Conservation (phyloP, 257 asterid species). For the Nicotiana knightiana region DNA sequence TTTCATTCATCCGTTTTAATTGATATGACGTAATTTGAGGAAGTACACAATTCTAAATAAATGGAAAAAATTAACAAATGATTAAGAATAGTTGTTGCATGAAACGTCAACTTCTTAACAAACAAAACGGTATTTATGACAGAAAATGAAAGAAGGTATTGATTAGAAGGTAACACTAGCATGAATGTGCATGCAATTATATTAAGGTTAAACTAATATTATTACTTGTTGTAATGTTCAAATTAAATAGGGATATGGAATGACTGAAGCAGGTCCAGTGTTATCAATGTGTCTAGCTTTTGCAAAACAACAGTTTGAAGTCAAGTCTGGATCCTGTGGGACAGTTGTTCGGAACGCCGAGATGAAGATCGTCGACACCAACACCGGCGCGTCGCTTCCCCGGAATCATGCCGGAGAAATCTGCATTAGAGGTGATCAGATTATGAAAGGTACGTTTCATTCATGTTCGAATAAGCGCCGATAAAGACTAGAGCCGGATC, state of each 20-base stretch:
- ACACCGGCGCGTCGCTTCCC: slow-evolving; percentile 19
- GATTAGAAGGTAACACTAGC: neutral
- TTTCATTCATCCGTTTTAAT: too few relatives aligned
- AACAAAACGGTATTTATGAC: neutral
- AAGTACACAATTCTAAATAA: too few relatives aligned
- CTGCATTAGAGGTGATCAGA: slow-evolving; percentile 35
- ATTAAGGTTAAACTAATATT: neutral
- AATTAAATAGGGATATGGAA: slow-evolving; percentile 29
- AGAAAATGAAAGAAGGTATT: neutral
- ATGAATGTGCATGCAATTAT: neutral
- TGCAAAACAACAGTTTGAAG: slow-evolving; percentile 24
- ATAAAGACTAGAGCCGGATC: neutral
- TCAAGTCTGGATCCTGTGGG: slow-evolving; percentile 38
- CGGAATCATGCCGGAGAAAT: slow-evolving; percentile 31
- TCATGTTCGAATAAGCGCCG: neutral
- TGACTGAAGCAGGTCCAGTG: slow-evolving; percentile 42
- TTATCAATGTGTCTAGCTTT: slow-evolving; percentile 37
- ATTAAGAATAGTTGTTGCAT: too few relatives aligned
- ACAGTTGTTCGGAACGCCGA: slow-evolving; percentile 32
- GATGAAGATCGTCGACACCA: slow-evolving; percentile 30
- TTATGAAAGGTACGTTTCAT: slow-evolving; percentile 23
- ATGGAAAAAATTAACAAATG: too few relatives aligned
- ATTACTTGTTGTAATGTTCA: neutral
- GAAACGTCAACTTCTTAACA: neutral
- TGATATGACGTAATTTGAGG: too few relatives aligned